Conservation (phyloP, 805 yeast genomes). For the Ogataea allantospora region DNA sequence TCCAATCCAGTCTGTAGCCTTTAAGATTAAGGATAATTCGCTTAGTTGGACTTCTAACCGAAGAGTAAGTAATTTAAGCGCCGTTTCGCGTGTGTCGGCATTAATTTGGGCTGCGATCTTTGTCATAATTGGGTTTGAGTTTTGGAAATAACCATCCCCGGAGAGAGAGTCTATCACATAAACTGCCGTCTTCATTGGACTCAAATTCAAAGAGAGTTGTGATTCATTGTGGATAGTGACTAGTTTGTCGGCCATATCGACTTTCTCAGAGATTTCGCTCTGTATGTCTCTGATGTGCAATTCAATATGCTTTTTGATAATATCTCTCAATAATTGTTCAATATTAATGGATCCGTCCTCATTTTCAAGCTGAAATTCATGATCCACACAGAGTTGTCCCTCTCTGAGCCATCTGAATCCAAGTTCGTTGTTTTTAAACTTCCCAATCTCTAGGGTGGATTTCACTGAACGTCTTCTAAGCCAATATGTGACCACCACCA, state of each 20-base stretch:
- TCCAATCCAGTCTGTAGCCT: slow-evolving; percentile 69
- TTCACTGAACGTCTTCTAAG: slow-evolving; percentile 46
- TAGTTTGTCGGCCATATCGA: slow-evolving; percentile 31
- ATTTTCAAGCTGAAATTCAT: slow-evolving; percentile 32
- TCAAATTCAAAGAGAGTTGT: slow-evolving; percentile 29
- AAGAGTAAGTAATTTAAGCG: slow-evolving; percentile 41
- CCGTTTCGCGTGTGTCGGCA: slow-evolving; percentile 25
- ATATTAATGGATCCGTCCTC: slow-evolving; percentile 36
- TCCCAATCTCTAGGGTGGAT: slow-evolving; percentile 61
- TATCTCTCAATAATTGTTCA: slow-evolving; percentile 36
- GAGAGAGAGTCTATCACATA: slow-evolving; percentile 35
- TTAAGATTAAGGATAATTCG: slow-evolving; percentile 54
- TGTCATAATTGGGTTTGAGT: slow-evolving; percentile 41
- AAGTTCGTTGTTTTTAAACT: slow-evolving; percentile 45
- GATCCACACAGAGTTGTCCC: slow-evolving; percentile 34
- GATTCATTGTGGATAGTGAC: slow-evolving; percentile 27
- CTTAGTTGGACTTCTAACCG: slow-evolving; percentile 47
- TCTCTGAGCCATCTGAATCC: slow-evolving; percentile 64
- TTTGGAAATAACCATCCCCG: slow-evolving; percentile 45
- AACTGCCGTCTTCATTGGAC: slow-evolving; percentile 30
- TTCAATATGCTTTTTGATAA: slow-evolving; percentile 42
- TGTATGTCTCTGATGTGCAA: slow-evolving; percentile 35
- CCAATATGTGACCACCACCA: slow-evolving; percentile 67
- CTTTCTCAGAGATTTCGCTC: slow-evolving; percentile 28
- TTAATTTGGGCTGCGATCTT: slow-evolving; percentile 34